These are phyloP conservation scores for Cyberlindnera maritima DNA, from an alignment of 805 yeast species.

Conservation along the genomic window DNA sequence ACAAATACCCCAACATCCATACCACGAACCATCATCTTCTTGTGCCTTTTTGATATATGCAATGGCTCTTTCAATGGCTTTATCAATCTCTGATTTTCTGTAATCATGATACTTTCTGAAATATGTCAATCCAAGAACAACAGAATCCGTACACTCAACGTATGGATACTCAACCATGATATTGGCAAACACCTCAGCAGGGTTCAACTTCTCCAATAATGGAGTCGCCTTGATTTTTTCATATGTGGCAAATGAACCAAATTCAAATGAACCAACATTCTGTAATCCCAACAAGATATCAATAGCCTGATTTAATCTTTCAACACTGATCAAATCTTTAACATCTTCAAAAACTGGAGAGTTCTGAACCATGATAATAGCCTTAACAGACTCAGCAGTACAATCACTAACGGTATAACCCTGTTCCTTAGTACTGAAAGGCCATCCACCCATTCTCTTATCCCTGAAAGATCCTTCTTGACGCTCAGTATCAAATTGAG, in stretches of 20 bases:
- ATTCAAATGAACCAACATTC: slow-evolving; percentile 73
- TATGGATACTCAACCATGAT: slow-evolving; percentile 99
- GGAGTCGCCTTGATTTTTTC: slow-evolving; percentile 84
- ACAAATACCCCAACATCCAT: slow-evolving; percentile 98
- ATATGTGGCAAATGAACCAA: slow-evolving; percentile 91
- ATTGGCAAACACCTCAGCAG: slow-evolving; percentile 97
- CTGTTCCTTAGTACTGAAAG: slow-evolving; percentile 91
- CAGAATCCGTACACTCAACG: slow-evolving; percentile 96
- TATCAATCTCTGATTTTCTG: slow-evolving; percentile 57
- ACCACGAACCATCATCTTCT: slow-evolving; percentile 88
- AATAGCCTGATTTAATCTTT: slow-evolving; percentile 61
- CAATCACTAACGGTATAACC: slow-evolving; percentile 97
- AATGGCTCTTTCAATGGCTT: slow-evolving; percentile 74
- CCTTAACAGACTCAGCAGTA: slow-evolving; percentile 93
- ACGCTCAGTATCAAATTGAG: slow-evolving; percentile 84
- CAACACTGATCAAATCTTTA: slow-evolving; percentile 50
- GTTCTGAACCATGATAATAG: slow-evolving; percentile 85
- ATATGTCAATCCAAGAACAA: slow-evolving; percentile 82
- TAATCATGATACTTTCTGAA: slow-evolving; percentile 68
- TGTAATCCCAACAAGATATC: slow-evolving; percentile 77
- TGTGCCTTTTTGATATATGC: slow-evolving; percentile 69
- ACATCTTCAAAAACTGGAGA: slow-evolving; percentile 49
- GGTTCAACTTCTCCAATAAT: slow-evolving; percentile 73
- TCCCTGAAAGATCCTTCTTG: slow-evolving; percentile 80
- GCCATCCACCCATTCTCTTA: slow-evolving; percentile 87